Percentiles rank a stretch among this genome's conserved stretches.
Evolutionary conservation across 768 basidiomycete species (phyloP).

Genomic region (Calocera cornea): DNA sequence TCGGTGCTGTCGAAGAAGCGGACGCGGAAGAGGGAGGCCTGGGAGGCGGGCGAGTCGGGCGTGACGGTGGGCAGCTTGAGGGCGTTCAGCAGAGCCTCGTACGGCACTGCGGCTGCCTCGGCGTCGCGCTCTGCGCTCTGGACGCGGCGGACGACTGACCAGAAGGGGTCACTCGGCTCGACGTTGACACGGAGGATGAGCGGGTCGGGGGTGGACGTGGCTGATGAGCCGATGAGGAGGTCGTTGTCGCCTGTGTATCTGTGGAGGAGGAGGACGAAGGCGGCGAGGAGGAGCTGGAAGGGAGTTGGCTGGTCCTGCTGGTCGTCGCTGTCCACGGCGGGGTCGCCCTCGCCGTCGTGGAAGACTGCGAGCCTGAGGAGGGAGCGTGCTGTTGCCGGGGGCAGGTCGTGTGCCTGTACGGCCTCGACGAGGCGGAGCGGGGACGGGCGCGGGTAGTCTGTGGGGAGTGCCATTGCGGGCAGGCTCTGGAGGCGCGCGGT

Average conservation of each 20-base stretch:
- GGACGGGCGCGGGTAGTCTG: conserved; percentile 82
- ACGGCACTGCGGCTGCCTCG: conserved; percentile 65
- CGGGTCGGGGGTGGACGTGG: conserved; percentile 58
- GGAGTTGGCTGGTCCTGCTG: conserved; percentile 48
- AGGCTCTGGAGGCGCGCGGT: conserved; percentile 50
- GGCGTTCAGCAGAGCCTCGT: conserved; percentile 57
- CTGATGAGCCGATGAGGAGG: conserved; percentile 79
- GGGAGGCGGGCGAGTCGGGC: conserved; percentile 20
- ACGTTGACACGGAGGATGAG: conserved; percentile 72
- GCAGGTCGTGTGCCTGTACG: conserved; percentile 54
- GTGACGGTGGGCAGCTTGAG: conserved; percentile 40
- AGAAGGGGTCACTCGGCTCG: conserved; percentile 77
- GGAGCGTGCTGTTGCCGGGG: conserved; percentile 56
- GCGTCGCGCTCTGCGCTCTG: conserved; percentile 76
- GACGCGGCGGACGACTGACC: conserved; percentile 73
- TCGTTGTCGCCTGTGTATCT: conserved; percentile 93
- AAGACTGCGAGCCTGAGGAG: conserved; percentile 72
- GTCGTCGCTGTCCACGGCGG: conserved; percentile 36
- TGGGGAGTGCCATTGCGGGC: conserved; percentile 83
- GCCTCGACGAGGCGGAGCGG: conserved; percentile 74
- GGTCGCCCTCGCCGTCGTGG: conserved; percentile 39
- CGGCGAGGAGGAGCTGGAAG: conserved; percentile 83
- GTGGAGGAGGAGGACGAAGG: conserved; percentile 81
- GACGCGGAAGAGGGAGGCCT: conserved; percentile 68
- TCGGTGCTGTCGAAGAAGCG: conserved; percentile 95